Conservation (phyloP, 306 rosid species). For the Lablab purpureus region DNA sequence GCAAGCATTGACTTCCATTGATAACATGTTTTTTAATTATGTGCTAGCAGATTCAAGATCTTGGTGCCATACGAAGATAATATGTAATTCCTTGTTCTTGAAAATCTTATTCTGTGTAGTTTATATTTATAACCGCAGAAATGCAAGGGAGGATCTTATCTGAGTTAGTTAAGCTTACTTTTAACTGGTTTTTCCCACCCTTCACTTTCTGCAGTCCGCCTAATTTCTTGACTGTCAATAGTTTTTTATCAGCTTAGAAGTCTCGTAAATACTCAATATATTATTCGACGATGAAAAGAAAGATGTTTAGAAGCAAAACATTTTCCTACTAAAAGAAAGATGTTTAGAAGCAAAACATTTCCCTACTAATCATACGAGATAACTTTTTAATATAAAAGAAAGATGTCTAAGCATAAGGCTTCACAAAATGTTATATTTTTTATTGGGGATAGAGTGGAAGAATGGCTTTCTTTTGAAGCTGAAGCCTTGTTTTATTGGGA, state of each 20-base stretch:
- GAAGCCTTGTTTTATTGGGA: no score
- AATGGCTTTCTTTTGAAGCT: no score
- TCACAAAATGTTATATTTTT: not conserved
- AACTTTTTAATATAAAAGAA: not conserved
- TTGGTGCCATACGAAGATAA: slow-evolving; percentile 56
- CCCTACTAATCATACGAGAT: not conserved
- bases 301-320: not conserved
- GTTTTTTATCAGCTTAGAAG: not conserved
- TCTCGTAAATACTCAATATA: not conserved
- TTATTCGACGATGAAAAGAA: no score
- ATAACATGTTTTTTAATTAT: slow-evolving; percentile 52
- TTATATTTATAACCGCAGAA: slow-evolving; percentile 16
- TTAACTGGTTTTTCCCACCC: not conserved
- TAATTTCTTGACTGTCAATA: not conserved
- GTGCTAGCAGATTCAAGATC: slow-evolving; percentile 74
- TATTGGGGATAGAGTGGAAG: not conserved
- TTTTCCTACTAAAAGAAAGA: not conserved
- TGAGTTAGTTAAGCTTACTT: not conserved
- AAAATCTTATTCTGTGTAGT: slow-evolving; percentile 44
- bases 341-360: not conserved
- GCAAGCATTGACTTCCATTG: slow-evolving; percentile 47
- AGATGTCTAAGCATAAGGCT: not conserved
- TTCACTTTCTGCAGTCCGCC: not conserved
- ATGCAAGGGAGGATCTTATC: not conserved
- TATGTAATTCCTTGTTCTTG: slow-evolving; percentile 60